Evolutionary conservation across 345 rosid genomes (phyloP).

Genomic region (Anastatica hierochuntica): DNA sequence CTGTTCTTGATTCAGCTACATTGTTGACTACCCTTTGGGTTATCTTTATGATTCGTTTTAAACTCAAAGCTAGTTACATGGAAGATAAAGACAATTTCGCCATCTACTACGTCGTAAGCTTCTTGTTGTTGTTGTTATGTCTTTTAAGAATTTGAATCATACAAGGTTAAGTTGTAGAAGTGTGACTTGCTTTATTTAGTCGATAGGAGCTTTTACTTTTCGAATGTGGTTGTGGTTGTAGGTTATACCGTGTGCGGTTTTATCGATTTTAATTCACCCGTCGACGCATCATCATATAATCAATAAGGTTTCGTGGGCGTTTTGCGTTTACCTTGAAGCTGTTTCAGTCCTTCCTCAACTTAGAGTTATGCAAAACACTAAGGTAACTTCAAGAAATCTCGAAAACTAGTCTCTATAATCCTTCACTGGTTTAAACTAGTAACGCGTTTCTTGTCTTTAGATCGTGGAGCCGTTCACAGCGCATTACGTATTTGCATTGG

Average conservation of each 20-base stretch:
- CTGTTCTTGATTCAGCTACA: slow-evolving; percentile 74
- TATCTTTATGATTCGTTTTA: slow-evolving; percentile 81
- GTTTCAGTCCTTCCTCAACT: slow-evolving; percentile 85
- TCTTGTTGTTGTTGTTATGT: too few species aligned
- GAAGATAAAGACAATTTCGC: slow-evolving; percentile 85
- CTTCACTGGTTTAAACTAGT: neutral
- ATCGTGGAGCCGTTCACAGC: slow-evolving; percentile 95
- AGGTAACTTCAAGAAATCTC: too few species aligned
- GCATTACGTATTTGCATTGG: slow-evolving; percentile 84
- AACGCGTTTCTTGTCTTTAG: slow-evolving; percentile 27
- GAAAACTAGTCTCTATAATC: neutral
- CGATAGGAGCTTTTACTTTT: too few species aligned
- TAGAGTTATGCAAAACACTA: slow-evolving; percentile 84
- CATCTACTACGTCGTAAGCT: slow-evolving; percentile 65
- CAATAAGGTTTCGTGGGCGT: slow-evolving; percentile 74
- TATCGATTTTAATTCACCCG: slow-evolving; percentile 63
- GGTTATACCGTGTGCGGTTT: slow-evolving; percentile 63
- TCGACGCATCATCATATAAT: slow-evolving; percentile 56
- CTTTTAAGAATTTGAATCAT: too few species aligned
- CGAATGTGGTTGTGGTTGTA: too few species aligned
- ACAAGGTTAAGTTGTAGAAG: too few species aligned
- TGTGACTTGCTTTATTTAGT: too few species aligned
- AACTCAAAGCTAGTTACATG: slow-evolving; percentile 72
- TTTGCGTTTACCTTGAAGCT: slow-evolving; percentile 89
- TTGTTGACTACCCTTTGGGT: slow-evolving; percentile 74